These are phyloP conservation scores for Westerdykella sp. DNA, from an alignment of 2,329 filamentous ascomycete species.

Conservation along the genomic window DNA sequence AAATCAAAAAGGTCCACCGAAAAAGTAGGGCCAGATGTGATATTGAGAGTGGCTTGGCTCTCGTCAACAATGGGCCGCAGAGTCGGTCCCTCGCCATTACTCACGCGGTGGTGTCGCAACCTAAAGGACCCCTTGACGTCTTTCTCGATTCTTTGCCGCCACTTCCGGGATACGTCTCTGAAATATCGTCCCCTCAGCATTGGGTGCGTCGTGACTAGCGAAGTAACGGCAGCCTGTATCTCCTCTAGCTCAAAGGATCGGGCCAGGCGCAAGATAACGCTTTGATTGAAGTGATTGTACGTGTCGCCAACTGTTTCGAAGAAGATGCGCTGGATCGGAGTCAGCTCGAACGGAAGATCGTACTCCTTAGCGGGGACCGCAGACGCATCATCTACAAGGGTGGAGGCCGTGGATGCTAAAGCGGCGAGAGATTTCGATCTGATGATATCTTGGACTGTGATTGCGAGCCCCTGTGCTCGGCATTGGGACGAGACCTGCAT, in stretches of 20 bases:
- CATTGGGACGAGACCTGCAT: constrained; percentile 33
- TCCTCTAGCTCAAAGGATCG: constrained; percentile 20
- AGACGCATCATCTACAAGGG: constrained; percentile 5
- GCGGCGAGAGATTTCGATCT: constrained; percentile 26
- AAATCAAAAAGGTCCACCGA: constrained; percentile 40
- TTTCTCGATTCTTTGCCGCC: constrained; percentile 30
- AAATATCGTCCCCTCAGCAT: constrained; percentile 38
- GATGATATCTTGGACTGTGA: constrained; percentile 31
- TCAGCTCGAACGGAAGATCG: constrained; percentile 21
- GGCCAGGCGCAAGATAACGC: constrained; percentile 21
- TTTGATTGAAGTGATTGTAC: constrained; percentile 31
- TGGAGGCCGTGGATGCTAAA: constrained; percentile 18
- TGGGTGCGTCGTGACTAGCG: constrained; percentile 32
- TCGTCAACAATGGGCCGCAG: constrained; percentile 23
- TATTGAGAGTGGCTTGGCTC: constrained; percentile 28
- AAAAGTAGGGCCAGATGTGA: constrained; percentile 35
- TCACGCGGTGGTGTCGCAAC: constrained; percentile 16
- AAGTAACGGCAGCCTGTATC: constrained; percentile 23
- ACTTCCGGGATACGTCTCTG: constrained; percentile 19
- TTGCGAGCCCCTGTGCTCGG: constrained; percentile 23
- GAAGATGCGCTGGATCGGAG: constrained; percentile 27
- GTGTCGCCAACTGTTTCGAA: constrained; percentile 21
- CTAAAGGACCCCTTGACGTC: constrained; percentile 20
- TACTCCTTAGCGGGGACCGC: constrained; percentile 12
- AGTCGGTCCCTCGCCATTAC: constrained; percentile 6